These are phyloP conservation scores for Phlegmacium glaucopus DNA, from an alignment of 768 basidiomycete genomes.

Conservation along the genomic window DNA sequence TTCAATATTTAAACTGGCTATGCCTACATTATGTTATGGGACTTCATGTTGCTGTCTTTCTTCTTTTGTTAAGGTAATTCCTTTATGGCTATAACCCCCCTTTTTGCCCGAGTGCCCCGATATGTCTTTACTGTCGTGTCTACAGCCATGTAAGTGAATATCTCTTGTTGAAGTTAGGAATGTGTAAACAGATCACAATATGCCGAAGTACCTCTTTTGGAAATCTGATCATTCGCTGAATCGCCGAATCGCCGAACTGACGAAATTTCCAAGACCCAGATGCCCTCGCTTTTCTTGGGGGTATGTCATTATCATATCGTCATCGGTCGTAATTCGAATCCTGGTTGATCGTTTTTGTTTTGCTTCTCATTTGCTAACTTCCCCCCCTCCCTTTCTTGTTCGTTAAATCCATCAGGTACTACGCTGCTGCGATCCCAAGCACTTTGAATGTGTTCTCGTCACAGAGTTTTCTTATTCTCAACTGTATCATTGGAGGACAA, in stretches of 20 bases:
- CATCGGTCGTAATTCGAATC: too few species aligned
- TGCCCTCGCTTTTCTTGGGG: too few species aligned
- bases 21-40: background rate
- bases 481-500: constrained; percentile 69
- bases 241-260: too few species aligned
- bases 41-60: background rate
- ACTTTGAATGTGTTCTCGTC: constrained; percentile 56
- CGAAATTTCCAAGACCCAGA: too few species aligned
- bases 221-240: too few species aligned
- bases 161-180: background rate
- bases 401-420: constrained; percentile 42
- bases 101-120: constrained; percentile 53
- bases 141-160: constrained; percentile 54
- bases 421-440: constrained; percentile 49
- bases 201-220: too few species aligned
- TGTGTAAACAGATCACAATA: too few species aligned
- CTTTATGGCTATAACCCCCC: constrained; percentile 65
- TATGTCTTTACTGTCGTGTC: constrained; percentile 66
- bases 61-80: constrained; percentile 38
- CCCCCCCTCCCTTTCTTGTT: background rate
- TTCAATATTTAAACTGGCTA: background rate
- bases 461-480: constrained; percentile 64
- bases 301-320: too few species aligned
- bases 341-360: too few species aligned
- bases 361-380: too few species aligned